Evolutionary conservation across 2,329 filamentous ascomycete species (phyloP).

Genomic region (Raffaelea deltoideospora): DNA sequence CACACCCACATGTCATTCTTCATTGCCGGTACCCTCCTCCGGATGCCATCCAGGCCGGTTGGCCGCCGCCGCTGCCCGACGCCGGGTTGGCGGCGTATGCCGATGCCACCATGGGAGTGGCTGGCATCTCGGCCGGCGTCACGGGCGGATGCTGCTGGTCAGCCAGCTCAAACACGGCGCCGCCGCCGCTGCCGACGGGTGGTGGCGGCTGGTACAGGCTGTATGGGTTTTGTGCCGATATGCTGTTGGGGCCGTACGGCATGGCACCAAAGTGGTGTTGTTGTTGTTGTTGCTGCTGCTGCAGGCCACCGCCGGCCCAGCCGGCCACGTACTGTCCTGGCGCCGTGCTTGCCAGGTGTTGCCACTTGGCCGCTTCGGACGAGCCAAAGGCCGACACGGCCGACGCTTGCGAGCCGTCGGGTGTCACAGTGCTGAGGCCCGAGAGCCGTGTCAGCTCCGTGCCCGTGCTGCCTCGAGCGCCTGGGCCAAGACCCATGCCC

Average conservation of each 20-base stretch:
- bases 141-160: constrained; percentile 18
- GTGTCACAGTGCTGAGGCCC: too few relatives aligned
- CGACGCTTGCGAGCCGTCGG: not conserved
- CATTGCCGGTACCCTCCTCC: too few relatives aligned
- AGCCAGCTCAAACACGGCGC: constrained; percentile 38
- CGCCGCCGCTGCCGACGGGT: not conserved
- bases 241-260: too few relatives aligned
- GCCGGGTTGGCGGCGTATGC: too few relatives aligned
- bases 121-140: constrained; percentile 15
- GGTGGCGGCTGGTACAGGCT: constrained; percentile 19
- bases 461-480: not conserved
- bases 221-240: too few relatives aligned
- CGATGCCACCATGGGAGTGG: constrained; percentile 7
- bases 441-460: not conserved
- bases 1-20: too few relatives aligned
- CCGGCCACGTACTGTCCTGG: not conserved
- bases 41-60: too few relatives aligned
- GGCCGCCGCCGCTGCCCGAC: not conserved
- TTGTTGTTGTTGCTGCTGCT: not conserved
- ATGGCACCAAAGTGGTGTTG: too few relatives aligned
- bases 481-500: too few relatives aligned
- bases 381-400: not conserved
- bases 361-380: not conserved
- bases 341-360: not conserved
- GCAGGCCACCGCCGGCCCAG: not conserved